Conservation (phyloP, 805 yeast genomes). For the Candida lessepsii region DNA sequence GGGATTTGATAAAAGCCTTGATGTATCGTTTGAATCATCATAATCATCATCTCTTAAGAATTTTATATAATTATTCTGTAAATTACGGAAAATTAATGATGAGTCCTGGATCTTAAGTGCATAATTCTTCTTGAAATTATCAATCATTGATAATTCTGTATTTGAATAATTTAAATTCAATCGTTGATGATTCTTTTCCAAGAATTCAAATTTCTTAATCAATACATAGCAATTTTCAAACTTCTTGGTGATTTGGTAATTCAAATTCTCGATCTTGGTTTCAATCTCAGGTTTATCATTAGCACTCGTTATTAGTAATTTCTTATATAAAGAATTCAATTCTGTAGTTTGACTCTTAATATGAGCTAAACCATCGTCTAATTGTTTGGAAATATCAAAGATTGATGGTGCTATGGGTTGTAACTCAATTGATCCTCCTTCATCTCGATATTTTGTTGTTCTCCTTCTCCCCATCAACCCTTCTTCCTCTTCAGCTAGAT, state of each 20-base stretch:
- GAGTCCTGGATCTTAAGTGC: constrained; percentile 81
- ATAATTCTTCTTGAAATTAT: constrained; percentile 78
- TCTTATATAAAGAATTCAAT: constrained; percentile 70
- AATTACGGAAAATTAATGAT: constrained; percentile 74
- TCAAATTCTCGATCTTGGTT: constrained; percentile 72
- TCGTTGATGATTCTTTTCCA: constrained; percentile 41
- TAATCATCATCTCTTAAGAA: constrained; percentile 76
- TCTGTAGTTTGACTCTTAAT: constrained; percentile 56
- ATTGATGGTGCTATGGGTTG: constrained; percentile 74
- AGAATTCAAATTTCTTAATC: constrained; percentile 60
- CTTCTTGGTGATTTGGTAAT: constrained; percentile 67
- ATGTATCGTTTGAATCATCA: constrained; percentile 21
- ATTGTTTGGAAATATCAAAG: constrained; percentile 67
- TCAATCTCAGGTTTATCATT: constrained; percentile 78
- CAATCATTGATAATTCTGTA: constrained; percentile 63
- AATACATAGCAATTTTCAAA: constrained; percentile 78
- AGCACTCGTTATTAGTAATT: constrained; percentile 83
- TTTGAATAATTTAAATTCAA: constrained; percentile 36
- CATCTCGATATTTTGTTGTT: constrained; percentile 23
- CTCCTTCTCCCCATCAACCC: constrained; percentile 48
- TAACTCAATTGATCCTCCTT: constrained; percentile 41
- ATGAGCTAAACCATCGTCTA: constrained; percentile 58
- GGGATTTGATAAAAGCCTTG: constrained; percentile 4
- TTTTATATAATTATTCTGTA: constrained; percentile 87
- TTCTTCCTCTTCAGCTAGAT: constrained; percentile 54